A percentile compares a stretch with the other conserved stretches of the same genome.
phyloP scores from a whole-genome alignment of 148 eudicot species.

The Rhododendron vialii region DNA sequence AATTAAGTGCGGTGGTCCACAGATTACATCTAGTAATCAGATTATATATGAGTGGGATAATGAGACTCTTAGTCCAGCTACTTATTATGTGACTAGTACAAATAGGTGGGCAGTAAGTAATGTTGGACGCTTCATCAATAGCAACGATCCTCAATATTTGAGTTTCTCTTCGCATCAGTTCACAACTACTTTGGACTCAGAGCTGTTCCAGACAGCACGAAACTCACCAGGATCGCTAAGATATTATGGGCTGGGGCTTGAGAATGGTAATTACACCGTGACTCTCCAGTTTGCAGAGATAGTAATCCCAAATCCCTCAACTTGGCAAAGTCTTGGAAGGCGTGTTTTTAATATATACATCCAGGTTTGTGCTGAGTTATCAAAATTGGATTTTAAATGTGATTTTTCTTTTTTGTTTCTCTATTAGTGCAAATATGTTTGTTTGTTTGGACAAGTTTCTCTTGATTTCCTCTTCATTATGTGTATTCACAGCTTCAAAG shows the following conservation, averaged over 20 bases:
- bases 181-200: constrained; percentile 51
- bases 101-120: constrained; percentile 80
- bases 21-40: constrained; percentile 37
- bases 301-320: constrained; percentile 21
- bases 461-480: not conserved
- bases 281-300: constrained; percentile 69
- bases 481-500: not conserved
- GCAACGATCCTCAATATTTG: constrained; percentile 31
- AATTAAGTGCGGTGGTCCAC: constrained; percentile 71
- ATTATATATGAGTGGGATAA: constrained; percentile 47
- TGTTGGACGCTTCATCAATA: constrained; percentile 40
- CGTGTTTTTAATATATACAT: constrained; percentile 75
- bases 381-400: not conserved
- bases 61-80: constrained; percentile 62
- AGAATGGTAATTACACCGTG: constrained; percentile 78
- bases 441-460: not conserved
- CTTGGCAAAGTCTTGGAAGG: constrained; percentile 67
- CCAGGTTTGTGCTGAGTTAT: constrained; percentile 43
- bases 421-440: not conserved
- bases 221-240: constrained; percentile 73
- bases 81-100: constrained; percentile 32
- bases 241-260: constrained; percentile 76
- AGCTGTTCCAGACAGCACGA: constrained; percentile 63
- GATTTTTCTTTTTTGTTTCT: not conserved
- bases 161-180: constrained; percentile 26